A percentile compares a stretch with the other conserved stretches of the same genome.
These are phyloP conservation scores for Fonsecaea monophora DNA, from an alignment of 2,329 filamentous ascomycete species.

Conservation along the genomic window DNA sequence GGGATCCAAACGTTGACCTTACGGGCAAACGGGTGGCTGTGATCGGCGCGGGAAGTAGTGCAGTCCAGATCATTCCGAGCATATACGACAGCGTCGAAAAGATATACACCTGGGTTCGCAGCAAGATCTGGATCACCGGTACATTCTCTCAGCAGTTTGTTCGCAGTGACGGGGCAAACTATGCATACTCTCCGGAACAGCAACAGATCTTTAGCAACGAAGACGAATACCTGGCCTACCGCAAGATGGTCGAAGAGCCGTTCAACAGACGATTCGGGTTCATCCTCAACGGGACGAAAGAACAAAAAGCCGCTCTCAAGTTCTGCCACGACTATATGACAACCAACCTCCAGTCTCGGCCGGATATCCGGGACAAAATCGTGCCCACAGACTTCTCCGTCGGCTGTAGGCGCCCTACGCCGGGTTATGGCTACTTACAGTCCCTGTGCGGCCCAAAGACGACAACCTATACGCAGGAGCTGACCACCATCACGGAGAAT, in stretches of 20 bases:
- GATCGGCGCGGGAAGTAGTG: constrained; percentile 39
- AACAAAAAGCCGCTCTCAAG: constrained; percentile 17
- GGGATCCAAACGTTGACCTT: constrained; percentile 42
- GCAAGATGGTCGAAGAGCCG: constrained; percentile 33
- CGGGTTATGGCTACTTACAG: constrained; percentile 44
- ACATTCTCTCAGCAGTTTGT: constrained; percentile 34
- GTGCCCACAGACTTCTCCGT: constrained; percentile 55
- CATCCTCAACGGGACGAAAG: constrained; percentile 17
- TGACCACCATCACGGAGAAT: constrained; percentile 33
- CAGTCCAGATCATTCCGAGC: constrained; percentile 45
- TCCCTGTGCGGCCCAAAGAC: constrained; percentile 16
- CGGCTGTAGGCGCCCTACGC: constrained; percentile 51
- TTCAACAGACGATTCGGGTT: constrained; percentile 31
- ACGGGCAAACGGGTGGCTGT: constrained; percentile 39
- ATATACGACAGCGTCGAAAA: constrained; percentile 47
- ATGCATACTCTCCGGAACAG: constrained; percentile 21
- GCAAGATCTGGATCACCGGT: constrained; percentile 41
- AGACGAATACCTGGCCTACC: constrained; percentile 21
- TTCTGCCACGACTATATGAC: constrained; percentile 8
- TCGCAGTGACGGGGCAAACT: constrained; percentile 33
- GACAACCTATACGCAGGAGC: constrained; percentile 20
- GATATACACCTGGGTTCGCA: constrained; percentile 43
- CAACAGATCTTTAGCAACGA: constrained; percentile 26
- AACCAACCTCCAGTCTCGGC: constrained; percentile 12
- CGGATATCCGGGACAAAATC: constrained; percentile 51